Evolutionary conservation across 164 flowering plant species (phyloP), one percentile per base, ranked within the genome.

Genomic region (Euptelea pleiosperma): DNA sequence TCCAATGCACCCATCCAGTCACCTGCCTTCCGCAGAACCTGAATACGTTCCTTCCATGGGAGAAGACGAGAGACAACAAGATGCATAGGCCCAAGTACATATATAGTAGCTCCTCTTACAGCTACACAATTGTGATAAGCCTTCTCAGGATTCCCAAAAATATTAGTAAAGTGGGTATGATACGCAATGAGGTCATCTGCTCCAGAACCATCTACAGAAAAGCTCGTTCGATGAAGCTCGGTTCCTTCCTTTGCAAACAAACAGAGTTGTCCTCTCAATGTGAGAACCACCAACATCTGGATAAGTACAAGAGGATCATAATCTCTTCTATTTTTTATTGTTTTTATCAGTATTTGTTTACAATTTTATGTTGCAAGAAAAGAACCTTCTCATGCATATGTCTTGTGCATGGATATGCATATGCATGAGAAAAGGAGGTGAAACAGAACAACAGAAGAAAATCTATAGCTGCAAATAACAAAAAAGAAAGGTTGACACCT

Each of bases 1-100:
- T 85, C 91, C 60, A 93, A 69, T 55, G 99, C 92, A 75, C 99
- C 96, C 96, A 86, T 90, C 99, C 99, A 93, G 66, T 93, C 99
- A 72, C 99, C 99, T 42, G 95, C 94, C 75, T 68, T 90, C 39
- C 83, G 75, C 69, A 93, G 64, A 71, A 88, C 99, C 73, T 86
- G 90, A 69, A 93, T 85, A 3, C 96, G 74, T 60, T 93, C 99
- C 69, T 85, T 90, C 99, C 99, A 93, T 14, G 97, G 90, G 46
- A 93, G 96, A 75, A 93, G 89, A 8, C 99, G 94, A 54, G 86
- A 86, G 74, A 82, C 78, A 53, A 79, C 72, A 62, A 93, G 89
- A 70, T 83, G 87, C 57, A 43, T 58, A 14, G 90, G 83, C 19
- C 95, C 95, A 60, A 93, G 87, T 42, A 90, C 53, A 67, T 90